A percentile compares a stretch with the other conserved stretches of the same genome.
Conservation (phyloP, 805 yeast species). For the Lipomyces orientalis region DNA sequence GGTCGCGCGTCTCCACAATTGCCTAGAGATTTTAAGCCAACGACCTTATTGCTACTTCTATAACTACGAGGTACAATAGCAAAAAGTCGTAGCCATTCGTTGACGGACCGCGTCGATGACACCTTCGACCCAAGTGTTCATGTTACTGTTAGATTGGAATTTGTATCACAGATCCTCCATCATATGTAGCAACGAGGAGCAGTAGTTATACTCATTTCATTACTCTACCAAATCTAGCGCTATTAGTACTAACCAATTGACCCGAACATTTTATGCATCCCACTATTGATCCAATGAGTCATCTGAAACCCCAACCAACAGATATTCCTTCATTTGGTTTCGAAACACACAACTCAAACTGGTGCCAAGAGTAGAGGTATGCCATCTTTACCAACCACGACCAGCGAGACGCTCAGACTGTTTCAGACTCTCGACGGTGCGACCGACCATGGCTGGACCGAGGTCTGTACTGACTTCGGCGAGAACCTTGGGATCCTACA, state of each 20-base stretch:
- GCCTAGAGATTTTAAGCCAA: too few species aligned
- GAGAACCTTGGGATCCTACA: conserved; percentile 57
- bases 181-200: too few species aligned
- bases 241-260: background rate
- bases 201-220: background rate
- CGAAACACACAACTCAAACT: background rate
- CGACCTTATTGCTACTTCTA: background rate
- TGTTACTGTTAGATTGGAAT: too few species aligned
- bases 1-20: too few species aligned
- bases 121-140: too few species aligned
- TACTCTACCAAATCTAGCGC: background rate
- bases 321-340: too few species aligned
- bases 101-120: too few species aligned
- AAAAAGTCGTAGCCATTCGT: too few species aligned
- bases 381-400: conserved; percentile 37
- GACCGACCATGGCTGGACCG: conserved; percentile 80
- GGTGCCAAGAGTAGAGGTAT: background rate
- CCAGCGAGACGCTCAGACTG: conserved; percentile 48
- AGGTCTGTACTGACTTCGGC: conserved; percentile 71
- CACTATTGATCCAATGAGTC: background rate
- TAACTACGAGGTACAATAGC: background rate
- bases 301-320: background rate
- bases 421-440: conserved; percentile 59
- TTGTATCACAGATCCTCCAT: too few species aligned
- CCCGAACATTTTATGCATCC: background rate